Evolutionary conservation across 2,329 filamentous ascomycete genomes (phyloP).

Genomic region (Monosporascus sp.): DNA sequence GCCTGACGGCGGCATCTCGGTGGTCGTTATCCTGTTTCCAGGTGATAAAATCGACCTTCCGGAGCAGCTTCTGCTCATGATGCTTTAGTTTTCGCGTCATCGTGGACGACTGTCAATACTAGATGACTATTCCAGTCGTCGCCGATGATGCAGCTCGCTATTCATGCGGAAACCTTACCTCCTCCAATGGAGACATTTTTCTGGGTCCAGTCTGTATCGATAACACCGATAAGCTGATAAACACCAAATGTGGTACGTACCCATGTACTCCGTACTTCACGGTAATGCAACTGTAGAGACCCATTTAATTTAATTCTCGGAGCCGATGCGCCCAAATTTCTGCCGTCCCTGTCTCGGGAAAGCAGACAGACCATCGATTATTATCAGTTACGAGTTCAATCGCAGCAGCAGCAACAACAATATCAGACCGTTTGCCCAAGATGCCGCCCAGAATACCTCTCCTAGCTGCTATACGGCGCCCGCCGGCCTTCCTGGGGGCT

Average conservation of each 20-base stretch:
- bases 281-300: not conserved
- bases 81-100: constrained; percentile 97
- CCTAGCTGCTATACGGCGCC: constrained; percentile 18
- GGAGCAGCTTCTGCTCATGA: constrained; percentile 94
- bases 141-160: too few relatives aligned
- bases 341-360: not conserved
- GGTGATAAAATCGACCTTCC: constrained; percentile 87
- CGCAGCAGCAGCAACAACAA: not conserved
- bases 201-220: not conserved
- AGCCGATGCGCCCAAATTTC: constrained; percentile 4
- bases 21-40: constrained; percentile 87
- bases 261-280: not conserved
- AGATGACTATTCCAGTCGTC: not conserved
- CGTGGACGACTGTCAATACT: constrained; percentile 20
- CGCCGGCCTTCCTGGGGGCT: constrained; percentile 12
- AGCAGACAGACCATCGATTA: too few relatives aligned
- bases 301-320: not conserved
- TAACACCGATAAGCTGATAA: constrained; percentile 2
- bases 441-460: constrained; percentile 38
- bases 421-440: constrained; percentile 11
- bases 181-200: not conserved
- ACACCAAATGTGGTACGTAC: not conserved
- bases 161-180: not conserved
- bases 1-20: constrained; percentile 68
- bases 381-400: constrained; percentile 2